These are phyloP conservation scores for Nigrospora sphaerica DNA, from an alignment of 2,329 filamentous ascomycete genomes.

Conservation along the genomic window DNA sequence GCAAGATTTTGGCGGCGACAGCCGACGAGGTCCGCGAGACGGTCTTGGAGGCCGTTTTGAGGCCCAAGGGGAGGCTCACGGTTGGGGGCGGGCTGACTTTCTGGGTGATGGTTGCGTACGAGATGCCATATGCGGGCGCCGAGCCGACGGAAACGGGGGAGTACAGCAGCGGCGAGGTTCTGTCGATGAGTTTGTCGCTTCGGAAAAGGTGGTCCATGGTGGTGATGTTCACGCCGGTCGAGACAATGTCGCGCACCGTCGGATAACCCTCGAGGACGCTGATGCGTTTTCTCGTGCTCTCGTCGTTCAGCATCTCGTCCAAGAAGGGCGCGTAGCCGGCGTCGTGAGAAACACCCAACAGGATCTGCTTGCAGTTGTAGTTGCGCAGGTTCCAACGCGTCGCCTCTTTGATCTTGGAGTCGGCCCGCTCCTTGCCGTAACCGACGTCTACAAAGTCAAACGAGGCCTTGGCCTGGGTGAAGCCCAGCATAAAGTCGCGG, in stretches of 20 bases:
- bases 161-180: constrained; percentile 15
- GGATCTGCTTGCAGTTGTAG: constrained; percentile 53
- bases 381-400: constrained; percentile 52
- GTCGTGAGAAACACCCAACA: constrained; percentile 57
- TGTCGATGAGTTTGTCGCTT: constrained; percentile 40
- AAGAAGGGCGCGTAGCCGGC: constrained; percentile 53
- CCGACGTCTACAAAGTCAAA: constrained; percentile 62
- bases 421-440: constrained; percentile 48
- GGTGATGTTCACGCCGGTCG: constrained; percentile 38
- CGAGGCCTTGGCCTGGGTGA: constrained; percentile 49
- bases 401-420: constrained; percentile 52
- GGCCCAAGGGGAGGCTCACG: constrained; percentile 32
- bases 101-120: constrained; percentile 35
- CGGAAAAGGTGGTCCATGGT: constrained; percentile 47
- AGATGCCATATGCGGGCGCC: constrained; percentile 12
- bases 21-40: constrained; percentile 7
- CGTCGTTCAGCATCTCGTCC: constrained; percentile 43
- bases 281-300: constrained; percentile 33
- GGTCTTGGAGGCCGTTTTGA: constrained; percentile 17
- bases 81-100: constrained; percentile 35
- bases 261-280: constrained; percentile 48
- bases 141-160: constrained; percentile 17
- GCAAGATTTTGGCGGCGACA: constrained; percentile 13
- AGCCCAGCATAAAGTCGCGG: constrained; percentile 51
- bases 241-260: constrained; percentile 39